phyloP scores from a whole-genome alignment of 192 early-diverging fungal genomes.

The Fimicolochytrium jonesii region DNA sequence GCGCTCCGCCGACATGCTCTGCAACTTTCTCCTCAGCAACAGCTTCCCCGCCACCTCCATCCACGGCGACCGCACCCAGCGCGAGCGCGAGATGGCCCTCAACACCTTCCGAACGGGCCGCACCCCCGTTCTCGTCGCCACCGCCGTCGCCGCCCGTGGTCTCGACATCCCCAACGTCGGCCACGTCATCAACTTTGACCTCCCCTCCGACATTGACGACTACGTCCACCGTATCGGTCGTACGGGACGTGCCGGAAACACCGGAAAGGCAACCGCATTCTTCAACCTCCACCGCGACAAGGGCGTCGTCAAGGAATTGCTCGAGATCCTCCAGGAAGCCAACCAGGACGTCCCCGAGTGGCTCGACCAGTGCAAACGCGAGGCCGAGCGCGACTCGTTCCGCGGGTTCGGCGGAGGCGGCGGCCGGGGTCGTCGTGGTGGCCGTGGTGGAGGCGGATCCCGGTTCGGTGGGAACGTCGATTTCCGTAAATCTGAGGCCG shows the following conservation, averaged over 20 bases:
- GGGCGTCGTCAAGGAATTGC: conserved; percentile 74
- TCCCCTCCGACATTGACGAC: conserved; percentile 78
- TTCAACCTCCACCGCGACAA: conserved; percentile 84
- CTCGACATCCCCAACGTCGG: conserved; percentile 85
- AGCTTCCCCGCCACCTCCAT: conserved; percentile 92
- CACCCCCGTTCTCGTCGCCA: conserved; percentile 85
- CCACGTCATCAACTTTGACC: conserved; percentile 85
- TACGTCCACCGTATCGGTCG: conserved; percentile 99
- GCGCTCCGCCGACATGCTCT: conserved; percentile 85
- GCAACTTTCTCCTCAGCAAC: conserved; percentile 69
- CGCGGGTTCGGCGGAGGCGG: conserved; percentile 41
- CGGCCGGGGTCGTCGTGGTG: conserved; percentile 29
- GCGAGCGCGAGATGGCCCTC: conserved; percentile 90
- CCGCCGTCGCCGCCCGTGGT: conserved; percentile 95
- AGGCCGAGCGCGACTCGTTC: conserved; percentile 41
- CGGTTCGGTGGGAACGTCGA: conserved; percentile 7
- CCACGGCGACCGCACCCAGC: conserved; percentile 94
- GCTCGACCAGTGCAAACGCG: conserved; percentile 48
- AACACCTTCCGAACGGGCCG: conserved; percentile 78
- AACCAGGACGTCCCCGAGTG: conserved; percentile 88
- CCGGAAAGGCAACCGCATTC: conserved; percentile 88
- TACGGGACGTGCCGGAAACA: conserved; percentile 95
- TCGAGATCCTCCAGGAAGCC: conserved; percentile 85
- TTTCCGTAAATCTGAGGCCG: background rate
- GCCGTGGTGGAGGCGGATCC: conserved; percentile 22